These are phyloP conservation scores for Malassezia furfur DNA, from an alignment of 1,284 basidiomycete genomes.

Conservation along the genomic window DNA sequence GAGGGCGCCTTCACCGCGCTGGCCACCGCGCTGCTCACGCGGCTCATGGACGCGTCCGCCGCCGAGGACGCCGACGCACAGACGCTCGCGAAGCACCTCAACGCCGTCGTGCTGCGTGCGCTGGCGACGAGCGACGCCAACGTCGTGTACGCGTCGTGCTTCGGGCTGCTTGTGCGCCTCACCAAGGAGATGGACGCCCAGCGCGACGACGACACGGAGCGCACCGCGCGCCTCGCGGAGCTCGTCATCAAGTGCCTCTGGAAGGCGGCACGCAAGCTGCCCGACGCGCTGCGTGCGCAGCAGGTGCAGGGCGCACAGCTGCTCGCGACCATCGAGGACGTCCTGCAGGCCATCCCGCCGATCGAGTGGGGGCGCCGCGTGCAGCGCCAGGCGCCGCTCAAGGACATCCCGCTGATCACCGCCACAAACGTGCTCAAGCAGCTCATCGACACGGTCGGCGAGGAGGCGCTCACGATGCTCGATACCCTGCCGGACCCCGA, in stretches of 20 bases:
- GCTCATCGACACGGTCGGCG: slow-evolving; percentile 29
- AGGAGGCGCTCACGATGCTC: slow-evolving; percentile 33
- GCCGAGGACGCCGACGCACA: slow-evolving; percentile 50
- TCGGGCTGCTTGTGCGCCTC: slow-evolving; percentile 74
- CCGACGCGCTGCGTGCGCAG: slow-evolving; percentile 72
- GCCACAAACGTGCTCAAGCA: slow-evolving; percentile 61
- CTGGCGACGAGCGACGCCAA: slow-evolving; percentile 85
- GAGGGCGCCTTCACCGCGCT: slow-evolving; percentile 8
- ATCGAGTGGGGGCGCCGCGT: slow-evolving; percentile 89
- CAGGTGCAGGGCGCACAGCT: slow-evolving; percentile 75
- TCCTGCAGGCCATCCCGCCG: slow-evolving; percentile 82
- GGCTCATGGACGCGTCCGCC: slow-evolving; percentile 64
- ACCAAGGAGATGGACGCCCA: slow-evolving; percentile 69
- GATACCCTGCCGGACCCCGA: slow-evolving; percentile 39
- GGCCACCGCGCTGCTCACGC: slow-evolving; percentile 74
- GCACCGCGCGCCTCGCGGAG: slow-evolving; percentile 74
- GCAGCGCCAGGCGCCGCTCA: slow-evolving; percentile 79
- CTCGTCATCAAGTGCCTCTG: slow-evolving; percentile 95
- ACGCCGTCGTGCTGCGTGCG: slow-evolving; percentile 88
- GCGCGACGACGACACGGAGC: slow-evolving; percentile 36
- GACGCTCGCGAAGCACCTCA: slow-evolving; percentile 86
- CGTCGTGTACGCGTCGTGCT: slow-evolving; percentile 77
- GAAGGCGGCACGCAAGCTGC: slow-evolving; percentile 91
- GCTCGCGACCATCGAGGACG: slow-evolving; percentile 87
- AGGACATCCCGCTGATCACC: slow-evolving; percentile 91